Conservation (phyloP, 2,329 filamentous ascomycete species). For the Dothistroma septosporum region DNA sequence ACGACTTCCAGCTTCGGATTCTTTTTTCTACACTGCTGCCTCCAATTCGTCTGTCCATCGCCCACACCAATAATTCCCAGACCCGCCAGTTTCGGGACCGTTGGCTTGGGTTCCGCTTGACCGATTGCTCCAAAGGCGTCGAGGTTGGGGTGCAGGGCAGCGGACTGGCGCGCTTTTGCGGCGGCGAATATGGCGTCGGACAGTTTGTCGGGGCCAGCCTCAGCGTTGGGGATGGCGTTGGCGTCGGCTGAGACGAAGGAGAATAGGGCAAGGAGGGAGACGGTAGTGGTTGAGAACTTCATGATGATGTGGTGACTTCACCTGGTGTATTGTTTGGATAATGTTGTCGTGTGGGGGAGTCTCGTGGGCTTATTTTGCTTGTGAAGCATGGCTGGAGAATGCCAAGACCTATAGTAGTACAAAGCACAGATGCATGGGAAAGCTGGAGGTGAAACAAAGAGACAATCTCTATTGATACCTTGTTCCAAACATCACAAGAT, state of each 20-base stretch:
- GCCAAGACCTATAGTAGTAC: neutral
- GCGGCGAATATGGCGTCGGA: neutral
- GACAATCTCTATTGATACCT: neutral
- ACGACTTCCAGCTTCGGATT: neutral
- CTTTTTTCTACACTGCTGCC: neutral
- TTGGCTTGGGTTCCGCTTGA: neutral
- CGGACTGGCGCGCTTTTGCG: neutral
- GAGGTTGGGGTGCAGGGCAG: neutral
- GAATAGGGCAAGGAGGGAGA: neutral
- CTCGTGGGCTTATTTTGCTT: neutral
- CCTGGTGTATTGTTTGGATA: neutral
- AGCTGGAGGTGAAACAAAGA: neutral
- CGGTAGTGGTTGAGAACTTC: neutral
- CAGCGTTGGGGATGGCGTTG: neutral
- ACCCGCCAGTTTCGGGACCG: neutral
- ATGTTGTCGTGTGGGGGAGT: neutral
- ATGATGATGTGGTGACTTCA: neutral
- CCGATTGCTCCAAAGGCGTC: neutral
- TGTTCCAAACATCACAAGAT: neutral
- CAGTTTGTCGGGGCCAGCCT: neutral
- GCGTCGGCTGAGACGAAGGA: neutral
- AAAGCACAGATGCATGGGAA: neutral
- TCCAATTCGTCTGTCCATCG: neutral
- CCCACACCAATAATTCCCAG: neutral
- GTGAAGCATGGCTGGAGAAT: neutral